A percentile compares a stretch with the other conserved stretches of the same genome.
Evolutionary conservation across 2,329 filamentous ascomycete species (phyloP).

Genomic region (Cladophialophora bantiana): DNA sequence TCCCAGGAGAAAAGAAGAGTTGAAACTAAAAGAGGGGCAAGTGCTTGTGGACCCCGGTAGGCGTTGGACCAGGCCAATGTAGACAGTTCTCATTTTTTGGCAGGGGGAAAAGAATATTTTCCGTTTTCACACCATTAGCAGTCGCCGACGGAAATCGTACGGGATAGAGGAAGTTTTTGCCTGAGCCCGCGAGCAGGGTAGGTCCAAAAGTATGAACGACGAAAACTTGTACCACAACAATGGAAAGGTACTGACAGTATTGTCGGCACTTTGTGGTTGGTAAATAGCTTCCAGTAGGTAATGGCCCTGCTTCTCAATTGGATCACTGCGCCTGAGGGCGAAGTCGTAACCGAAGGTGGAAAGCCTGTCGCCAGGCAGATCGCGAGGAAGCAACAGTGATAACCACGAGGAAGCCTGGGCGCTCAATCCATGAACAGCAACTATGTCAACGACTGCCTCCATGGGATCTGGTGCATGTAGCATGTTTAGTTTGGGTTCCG

Average conservation of each 20-base stretch:
- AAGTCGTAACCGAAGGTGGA: background rate
- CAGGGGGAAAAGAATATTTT: background rate
- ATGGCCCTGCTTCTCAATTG: background rate
- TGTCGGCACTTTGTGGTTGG: background rate
- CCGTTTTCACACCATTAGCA: background rate
- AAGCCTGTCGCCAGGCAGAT: background rate
- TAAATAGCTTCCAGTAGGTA: background rate
- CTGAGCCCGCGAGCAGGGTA: background rate
- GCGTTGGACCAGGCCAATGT: background rate
- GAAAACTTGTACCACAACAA: background rate
- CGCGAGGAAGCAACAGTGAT: background rate
- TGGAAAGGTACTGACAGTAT: background rate
- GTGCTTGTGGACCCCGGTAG: background rate
- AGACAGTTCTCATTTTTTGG: background rate
- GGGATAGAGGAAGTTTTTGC: background rate
- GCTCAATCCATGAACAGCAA: constrained; percentile 9
- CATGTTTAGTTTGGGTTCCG: background rate
- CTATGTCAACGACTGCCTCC: background rate
- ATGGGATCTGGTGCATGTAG: background rate
- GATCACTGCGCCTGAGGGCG: background rate
- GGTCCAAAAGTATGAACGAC: background rate
- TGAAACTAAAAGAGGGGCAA: background rate
- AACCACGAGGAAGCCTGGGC: background rate
- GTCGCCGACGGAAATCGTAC: background rate
- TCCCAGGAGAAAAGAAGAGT: background rate